A percentile compares a stretch with the other conserved stretches of the same genome.
Evolutionary conservation across 306 rosid genomes (phyloP).

Genomic region (Fagus sylvatica): DNA sequence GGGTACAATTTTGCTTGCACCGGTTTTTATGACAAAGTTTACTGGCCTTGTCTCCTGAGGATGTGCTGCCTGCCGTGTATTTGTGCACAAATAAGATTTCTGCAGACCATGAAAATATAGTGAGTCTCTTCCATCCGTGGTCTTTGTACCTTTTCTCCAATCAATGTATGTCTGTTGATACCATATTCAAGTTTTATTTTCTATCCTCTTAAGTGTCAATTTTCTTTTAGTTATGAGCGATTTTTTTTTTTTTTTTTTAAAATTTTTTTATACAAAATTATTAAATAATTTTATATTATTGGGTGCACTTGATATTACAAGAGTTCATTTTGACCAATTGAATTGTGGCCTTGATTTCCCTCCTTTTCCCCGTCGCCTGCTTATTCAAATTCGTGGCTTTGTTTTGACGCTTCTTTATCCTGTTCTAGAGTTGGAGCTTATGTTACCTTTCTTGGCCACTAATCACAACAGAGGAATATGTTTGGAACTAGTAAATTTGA

Average conservation of each 20-base stretch:
- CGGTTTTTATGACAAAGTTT: slow-evolving; percentile 52
- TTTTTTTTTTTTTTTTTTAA: no score
- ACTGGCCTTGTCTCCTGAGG: slow-evolving; percentile 78
- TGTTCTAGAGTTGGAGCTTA: not conserved
- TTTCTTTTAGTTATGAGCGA: no score
- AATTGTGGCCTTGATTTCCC: no score
- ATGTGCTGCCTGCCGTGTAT: slow-evolving; percentile 86
- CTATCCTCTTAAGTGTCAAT: no score
- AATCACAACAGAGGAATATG: not conserved
- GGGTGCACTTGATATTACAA: no score
- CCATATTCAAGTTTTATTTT: no score
- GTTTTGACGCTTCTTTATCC: not conserved
- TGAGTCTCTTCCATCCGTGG: slow-evolving; percentile 26
- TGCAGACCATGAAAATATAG: slow-evolving; percentile 87
- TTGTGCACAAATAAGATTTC: slow-evolving; percentile 88
- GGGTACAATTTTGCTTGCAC: slow-evolving; percentile 27
- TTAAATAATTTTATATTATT: no score
- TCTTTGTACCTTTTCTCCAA: slow-evolving; percentile 6
- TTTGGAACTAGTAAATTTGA: not conserved
- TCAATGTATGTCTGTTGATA: not conserved
- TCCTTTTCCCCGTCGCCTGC: no score
- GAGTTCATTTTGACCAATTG: no score
- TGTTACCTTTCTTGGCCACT: not conserved
- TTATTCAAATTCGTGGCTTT: no score
- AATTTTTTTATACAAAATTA: no score